Conservation (phyloP, 2,329 filamentous ascomycete genomes). For the Hypoxylon sp. region DNA sequence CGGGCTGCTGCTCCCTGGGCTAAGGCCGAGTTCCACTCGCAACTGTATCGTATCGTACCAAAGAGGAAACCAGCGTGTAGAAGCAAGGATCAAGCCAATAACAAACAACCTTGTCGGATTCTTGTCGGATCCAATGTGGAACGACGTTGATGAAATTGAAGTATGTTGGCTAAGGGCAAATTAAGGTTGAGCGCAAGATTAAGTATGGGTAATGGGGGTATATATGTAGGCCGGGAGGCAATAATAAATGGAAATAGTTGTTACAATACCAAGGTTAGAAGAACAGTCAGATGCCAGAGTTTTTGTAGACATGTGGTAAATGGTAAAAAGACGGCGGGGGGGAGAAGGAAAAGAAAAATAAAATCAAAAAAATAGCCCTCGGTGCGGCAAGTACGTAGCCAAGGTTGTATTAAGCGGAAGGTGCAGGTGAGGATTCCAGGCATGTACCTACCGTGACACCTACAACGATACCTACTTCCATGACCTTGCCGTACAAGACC, state of each 20-base stretch:
- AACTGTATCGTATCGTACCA: slow-evolving; percentile 34
- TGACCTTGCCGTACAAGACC: not conserved
- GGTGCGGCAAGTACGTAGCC: slow-evolving; percentile 10
- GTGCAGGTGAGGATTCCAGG: slow-evolving; percentile 25
- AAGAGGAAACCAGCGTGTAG: slow-evolving; percentile 30
- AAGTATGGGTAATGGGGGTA: slow-evolving; percentile 6
- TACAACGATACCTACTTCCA: slow-evolving; percentile 4
- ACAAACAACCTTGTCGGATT: slow-evolving; percentile 39
- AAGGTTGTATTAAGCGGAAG: slow-evolving; percentile 22
- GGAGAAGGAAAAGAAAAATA: slow-evolving; percentile 5
- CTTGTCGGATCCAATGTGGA: slow-evolving; percentile 32
- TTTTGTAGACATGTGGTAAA: slow-evolving; percentile 17
- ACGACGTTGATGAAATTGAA: slow-evolving; percentile 31
- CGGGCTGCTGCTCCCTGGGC: slow-evolving; percentile 33
- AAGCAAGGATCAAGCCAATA: slow-evolving; percentile 36
- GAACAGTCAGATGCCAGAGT: slow-evolving; percentile 1
- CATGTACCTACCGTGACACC: slow-evolving; percentile 18
- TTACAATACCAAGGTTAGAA: slow-evolving; percentile 10
- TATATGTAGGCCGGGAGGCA: slow-evolving; percentile 14
- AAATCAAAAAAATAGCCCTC: slow-evolving; percentile 15
- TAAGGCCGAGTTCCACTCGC: slow-evolving; percentile 35
- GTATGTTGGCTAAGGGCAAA: slow-evolving; percentile 10
- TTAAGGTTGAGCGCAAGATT: slow-evolving; percentile 11
- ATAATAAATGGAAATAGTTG: slow-evolving; percentile 11
- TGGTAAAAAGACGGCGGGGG: slow-evolving; percentile 4